phyloP scores from a whole-genome alignment of 106 monocot species.

The Triglochin maritima region DNA sequence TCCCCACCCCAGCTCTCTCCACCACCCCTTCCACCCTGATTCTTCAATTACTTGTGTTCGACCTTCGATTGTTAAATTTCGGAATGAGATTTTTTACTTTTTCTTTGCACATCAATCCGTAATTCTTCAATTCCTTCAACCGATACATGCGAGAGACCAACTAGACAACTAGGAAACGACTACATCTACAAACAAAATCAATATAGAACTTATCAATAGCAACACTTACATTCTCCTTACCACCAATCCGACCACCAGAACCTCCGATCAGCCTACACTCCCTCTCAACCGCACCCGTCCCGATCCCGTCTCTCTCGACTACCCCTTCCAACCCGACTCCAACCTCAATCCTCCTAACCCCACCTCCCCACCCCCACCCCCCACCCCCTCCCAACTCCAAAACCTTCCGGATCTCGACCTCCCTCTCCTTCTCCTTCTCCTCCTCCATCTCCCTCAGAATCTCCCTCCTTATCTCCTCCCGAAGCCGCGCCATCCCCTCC shows the following conservation, averaged over 20 bases:
- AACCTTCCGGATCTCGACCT: not conserved
- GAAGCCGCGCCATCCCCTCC: not conserved
- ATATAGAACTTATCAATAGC: not conserved
- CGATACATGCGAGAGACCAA: too few species aligned
- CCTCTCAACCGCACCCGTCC: not conserved
- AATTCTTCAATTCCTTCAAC: too few species aligned
- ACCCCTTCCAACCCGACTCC: not conserved
- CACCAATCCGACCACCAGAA: not conserved
- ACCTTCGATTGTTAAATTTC: too few species aligned
- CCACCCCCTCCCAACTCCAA: not conserved
- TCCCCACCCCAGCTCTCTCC: not conserved
- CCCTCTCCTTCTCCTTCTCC: constrained; percentile 8
- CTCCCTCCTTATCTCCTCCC: constrained; percentile 4
- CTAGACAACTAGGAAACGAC: too few species aligned
- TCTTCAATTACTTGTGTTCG: too few species aligned
- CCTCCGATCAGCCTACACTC: not conserved
- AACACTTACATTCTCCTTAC: not conserved
- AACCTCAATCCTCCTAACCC: not conserved
- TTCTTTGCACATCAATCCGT: too few species aligned
- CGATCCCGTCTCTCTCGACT: not conserved
- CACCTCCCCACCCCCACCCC: not conserved
- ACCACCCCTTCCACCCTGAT: not conserved
- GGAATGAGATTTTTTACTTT: too few species aligned
- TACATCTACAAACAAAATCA: too few species aligned
- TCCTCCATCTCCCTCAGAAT: constrained; percentile 1